A percentile compares a stretch with the other conserved stretches of the same genome.
Conservation (phyloP, 148 eudicot genomes). For the Nepenthes mirabilis region DNA sequence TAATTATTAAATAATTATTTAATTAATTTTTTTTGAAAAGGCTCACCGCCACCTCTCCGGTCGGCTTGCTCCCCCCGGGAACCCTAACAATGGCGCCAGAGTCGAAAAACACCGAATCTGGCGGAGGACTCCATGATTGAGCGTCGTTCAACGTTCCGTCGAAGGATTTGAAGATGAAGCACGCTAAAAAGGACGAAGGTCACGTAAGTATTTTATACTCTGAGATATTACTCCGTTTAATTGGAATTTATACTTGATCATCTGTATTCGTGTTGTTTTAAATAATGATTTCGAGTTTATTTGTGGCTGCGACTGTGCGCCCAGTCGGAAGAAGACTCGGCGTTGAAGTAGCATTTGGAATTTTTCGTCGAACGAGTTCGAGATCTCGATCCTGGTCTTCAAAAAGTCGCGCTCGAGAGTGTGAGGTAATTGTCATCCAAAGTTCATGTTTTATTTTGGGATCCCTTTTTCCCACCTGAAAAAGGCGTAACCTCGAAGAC, state of each 20-base stretch:
- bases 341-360: conserved; percentile 81
- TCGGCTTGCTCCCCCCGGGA: too few relatives aligned
- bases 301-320: conserved; percentile 8
- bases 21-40: too few relatives aligned
- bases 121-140: conserved; percentile 9
- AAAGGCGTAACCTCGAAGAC: not conserved
- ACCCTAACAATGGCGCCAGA: conserved; percentile 13
- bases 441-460: not conserved
- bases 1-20: too few relatives aligned
- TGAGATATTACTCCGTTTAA: not conserved
- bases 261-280: not conserved
- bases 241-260: not conserved
- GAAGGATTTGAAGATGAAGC: conserved; percentile 53
- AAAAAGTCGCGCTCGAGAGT: conserved; percentile 74
- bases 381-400: conserved; percentile 67
- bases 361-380: conserved; percentile 79
- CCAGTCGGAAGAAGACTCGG: conserved; percentile 96
- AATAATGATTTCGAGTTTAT: not conserved
- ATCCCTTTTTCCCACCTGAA: not conserved
- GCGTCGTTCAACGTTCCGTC: conserved; percentile 24
- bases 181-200: conserved; percentile 28
- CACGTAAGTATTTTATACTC: conserved; percentile 24
- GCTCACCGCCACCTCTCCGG: too few relatives aligned
- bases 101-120: conserved; percentile 14
- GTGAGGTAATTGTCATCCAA: conserved; percentile 45